Conservation (phyloP, 495 filamentous ascomycete species). For the Oidiodendron maius region DNA sequence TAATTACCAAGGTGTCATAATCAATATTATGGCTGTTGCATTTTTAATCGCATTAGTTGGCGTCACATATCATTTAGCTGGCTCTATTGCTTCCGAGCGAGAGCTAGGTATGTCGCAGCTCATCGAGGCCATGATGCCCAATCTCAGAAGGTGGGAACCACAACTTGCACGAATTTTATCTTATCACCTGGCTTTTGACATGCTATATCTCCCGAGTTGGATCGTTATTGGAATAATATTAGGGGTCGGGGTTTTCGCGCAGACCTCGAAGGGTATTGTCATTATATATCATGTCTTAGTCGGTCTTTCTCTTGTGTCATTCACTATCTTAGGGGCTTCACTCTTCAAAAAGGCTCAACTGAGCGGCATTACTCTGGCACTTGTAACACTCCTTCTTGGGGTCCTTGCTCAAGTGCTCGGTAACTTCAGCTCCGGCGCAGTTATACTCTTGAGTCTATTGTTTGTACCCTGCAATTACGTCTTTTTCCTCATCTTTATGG, state of each 20-base stretch:
- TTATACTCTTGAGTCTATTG: conserved; percentile 58
- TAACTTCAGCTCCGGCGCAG: conserved; percentile 36
- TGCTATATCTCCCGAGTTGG: conserved; percentile 67
- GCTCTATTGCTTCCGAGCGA: conserved; percentile 69
- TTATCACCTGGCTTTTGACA: conserved; percentile 61
- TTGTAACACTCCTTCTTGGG: conserved; percentile 59
- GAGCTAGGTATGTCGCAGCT: conserved; percentile 76
- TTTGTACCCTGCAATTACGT: conserved; percentile 76
- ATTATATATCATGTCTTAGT: conserved; percentile 58
- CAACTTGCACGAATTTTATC: conserved; percentile 62
- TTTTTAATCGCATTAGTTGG: conserved; percentile 65
- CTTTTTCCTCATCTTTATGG: conserved; percentile 62
- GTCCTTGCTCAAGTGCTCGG: conserved; percentile 62
- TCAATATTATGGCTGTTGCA: conserved; percentile 59
- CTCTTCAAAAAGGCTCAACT: conserved; percentile 78
- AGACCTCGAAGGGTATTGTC: conserved; percentile 49
- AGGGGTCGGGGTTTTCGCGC: conserved; percentile 52
- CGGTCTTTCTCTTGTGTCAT: conserved; percentile 59
- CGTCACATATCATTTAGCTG: conserved; percentile 66
- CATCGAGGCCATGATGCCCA: conserved; percentile 78
- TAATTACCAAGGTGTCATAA: conserved; percentile 63
- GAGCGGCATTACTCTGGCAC: conserved; percentile 61
- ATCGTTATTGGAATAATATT: conserved; percentile 59
- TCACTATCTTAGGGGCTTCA: conserved; percentile 62
- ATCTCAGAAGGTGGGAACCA: conserved; percentile 54